phyloP scores from a whole-genome alignment of 257 asterid species.

The Solanum microdontum region DNA sequence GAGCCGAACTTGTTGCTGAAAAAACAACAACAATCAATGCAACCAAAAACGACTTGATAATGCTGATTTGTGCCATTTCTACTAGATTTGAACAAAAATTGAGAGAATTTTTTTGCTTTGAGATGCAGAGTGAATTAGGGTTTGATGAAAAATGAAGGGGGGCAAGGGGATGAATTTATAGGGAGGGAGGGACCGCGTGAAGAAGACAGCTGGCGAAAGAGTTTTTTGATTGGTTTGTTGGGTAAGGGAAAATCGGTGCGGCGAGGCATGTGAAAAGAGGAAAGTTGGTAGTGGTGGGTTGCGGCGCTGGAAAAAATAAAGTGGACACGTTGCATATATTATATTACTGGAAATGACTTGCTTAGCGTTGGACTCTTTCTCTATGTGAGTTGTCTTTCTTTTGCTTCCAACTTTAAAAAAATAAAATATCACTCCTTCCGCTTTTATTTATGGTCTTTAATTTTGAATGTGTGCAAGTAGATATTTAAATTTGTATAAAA shows the following conservation, averaged over 20 bases:
- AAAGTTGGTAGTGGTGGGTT: background rate
- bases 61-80: slow-evolving; percentile 16
- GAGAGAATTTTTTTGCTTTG: background rate
- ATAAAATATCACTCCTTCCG: accelerated
- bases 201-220: background rate
- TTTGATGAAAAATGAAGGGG: background rate
- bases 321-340: background rate
- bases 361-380: background rate
- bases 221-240: background rate
- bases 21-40: background rate
- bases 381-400: background rate
- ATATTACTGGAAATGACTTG: background rate
- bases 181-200: background rate
- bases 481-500: too few relatives aligned
- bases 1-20: background rate
- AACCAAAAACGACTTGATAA: slow-evolving; percentile 2
- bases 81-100: background rate
- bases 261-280: background rate
- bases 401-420: background rate
- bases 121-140: background rate
- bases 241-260: background rate
- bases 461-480: too few relatives aligned
- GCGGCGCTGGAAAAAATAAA: background rate
- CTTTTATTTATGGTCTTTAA: too few relatives aligned
- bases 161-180: background rate